Base-by-base conservation (phyloP, 345 rosid genomes). In the Lumnitzera racemosa region DNA sequence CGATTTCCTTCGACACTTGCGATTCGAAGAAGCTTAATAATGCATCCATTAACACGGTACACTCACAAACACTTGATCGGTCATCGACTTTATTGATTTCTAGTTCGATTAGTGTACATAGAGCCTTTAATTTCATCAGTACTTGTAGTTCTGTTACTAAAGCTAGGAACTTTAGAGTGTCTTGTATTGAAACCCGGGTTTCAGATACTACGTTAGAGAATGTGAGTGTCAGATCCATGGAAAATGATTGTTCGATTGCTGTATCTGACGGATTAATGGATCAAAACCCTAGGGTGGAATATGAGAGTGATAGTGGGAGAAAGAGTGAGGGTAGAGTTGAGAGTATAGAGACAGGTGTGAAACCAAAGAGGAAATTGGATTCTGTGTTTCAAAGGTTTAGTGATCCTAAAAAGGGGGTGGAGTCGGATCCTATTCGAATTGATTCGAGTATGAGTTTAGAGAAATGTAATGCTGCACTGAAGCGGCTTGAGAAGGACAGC, bases 401-500 rank as follows among this genome's bases (percentile, higher is more conserved):
- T n/a, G 51, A 13, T 81, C 76, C 49, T 56, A 77, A 49, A 87
- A 89, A 80, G 83, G 72, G 49, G 61, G 77, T 80, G 53, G 90
- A 90, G 80, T 86, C 76, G 55, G 66, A 82, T 64, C 80, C 81
- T 56, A 72, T 82, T 52, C 76, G 64, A 55, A 14, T 85, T 47
- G 65, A 72, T 15, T 66, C 83, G 29, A 67, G 68, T 36, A 65
- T 80, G 67, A 79, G 91, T 56, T 29, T 83, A 58, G 86, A 78
- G 57, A 72, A 71, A 47, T 91, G 84, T 69, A 84, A 86, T 62
- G 65, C 41, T 27, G 78, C 87, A 61, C 62, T 91, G 80, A 87
- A 83, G 68, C 71, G 71, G 53, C 87, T 91, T n/a, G 92, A 84
- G 81, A 74, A 64, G 72, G 71, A 74, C 58, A 75, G 72, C 74